Base-by-base conservation (phyloP, 345 rosid genomes). In the Lepidium sativum region DNA sequence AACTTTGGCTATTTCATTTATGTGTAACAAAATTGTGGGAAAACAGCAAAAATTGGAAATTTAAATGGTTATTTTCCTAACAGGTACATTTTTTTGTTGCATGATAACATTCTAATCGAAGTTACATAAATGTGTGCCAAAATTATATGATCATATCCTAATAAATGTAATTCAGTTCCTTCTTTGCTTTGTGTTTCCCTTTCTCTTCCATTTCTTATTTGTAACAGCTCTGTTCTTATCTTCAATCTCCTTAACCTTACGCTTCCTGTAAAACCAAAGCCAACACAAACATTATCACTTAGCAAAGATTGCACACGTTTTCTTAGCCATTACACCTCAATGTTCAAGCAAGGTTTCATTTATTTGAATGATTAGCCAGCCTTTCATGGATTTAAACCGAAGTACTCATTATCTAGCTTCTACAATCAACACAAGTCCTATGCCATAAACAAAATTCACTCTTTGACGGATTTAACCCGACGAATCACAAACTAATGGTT, bases 161-260 rank as follows among this genome's bases (percentile, higher is more conserved):
- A 14, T 25, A 65, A 42, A 58, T 16, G 65, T 35, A 42, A 17
- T 12, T 81, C 73, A 87, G 47, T 79, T 85, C 72, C 89, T 82
- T 69, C 80, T 75, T 65, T 79, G 87, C 83, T 81, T 84, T 12
- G 82, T 81, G 9, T 85, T 73, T 29, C 94, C 94, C 67, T 69
- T 89, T 23, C 68, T 81, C 85, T 87, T 87, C 96, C 99, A 94
- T 60, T 73, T 90, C 7, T 83, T 82, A 70, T 90, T 86, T 83
- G 81, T 21, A 58, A 62, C 83, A 4, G 83, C 87, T 42, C 78
- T 80, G 62, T 72, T 83, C 51, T 79, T 60, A 34, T 79, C 89
- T 54, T 86, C 92, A 63, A 94, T 94, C 86, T 94, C 99, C 54
- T 54, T 76, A 20, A 91, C 87, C 80, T 85, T 86, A 31, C 96